A percentile compares a stretch with the other conserved stretches of the same genome.
Conservation (phyloP, 2,329 filamentous ascomycete species). For the Neonectria ditissima region DNA sequence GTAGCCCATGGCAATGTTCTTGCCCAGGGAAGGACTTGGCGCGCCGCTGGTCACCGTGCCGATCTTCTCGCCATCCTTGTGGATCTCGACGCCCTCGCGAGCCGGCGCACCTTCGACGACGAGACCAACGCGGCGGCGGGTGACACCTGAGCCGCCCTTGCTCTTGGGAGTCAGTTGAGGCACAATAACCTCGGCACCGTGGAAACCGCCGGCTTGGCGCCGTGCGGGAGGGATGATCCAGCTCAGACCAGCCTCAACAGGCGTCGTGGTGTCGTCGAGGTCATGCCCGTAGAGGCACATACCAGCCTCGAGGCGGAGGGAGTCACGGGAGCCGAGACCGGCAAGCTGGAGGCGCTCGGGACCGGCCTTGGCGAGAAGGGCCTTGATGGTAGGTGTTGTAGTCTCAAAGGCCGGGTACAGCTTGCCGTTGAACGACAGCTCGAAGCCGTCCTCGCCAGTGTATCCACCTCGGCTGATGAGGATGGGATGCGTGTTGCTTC, state of each 20-base stretch:
- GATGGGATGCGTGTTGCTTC: slow-evolving; percentile 53
- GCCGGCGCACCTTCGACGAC: slow-evolving; percentile 88
- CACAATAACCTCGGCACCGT: slow-evolving; percentile 83
- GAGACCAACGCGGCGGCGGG: slow-evolving; percentile 82
- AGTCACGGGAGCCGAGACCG: slow-evolving; percentile 91
- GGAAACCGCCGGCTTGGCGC: slow-evolving; percentile 77
- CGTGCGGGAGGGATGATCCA: slow-evolving; percentile 91
- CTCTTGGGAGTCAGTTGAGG: slow-evolving; percentile 79
- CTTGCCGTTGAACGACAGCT: slow-evolving; percentile 79
- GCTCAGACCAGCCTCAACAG: slow-evolving; percentile 66
- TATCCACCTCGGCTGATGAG: slow-evolving; percentile 91
- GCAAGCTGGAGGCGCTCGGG: slow-evolving; percentile 77
- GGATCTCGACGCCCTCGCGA: slow-evolving; percentile 86
- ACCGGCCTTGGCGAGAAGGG: slow-evolving; percentile 74
- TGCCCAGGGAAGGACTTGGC: slow-evolving; percentile 85
- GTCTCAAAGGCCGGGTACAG: slow-evolving; percentile 55
- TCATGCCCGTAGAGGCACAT: slow-evolving; percentile 99
- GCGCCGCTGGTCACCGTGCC: slow-evolving; percentile 90
- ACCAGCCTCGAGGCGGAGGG: slow-evolving; percentile 91
- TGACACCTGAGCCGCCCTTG: slow-evolving; percentile 77
- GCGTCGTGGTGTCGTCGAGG: slow-evolving; percentile 79
- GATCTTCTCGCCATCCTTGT: slow-evolving; percentile 74
- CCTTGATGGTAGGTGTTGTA: slow-evolving; percentile 70
- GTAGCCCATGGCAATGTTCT: slow-evolving; percentile 98
- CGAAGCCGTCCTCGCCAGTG: slow-evolving; percentile 98